Evolutionary conservation across 108 stramenopile species (phyloP).

Genomic region (Nitzschia putrida): DNA sequence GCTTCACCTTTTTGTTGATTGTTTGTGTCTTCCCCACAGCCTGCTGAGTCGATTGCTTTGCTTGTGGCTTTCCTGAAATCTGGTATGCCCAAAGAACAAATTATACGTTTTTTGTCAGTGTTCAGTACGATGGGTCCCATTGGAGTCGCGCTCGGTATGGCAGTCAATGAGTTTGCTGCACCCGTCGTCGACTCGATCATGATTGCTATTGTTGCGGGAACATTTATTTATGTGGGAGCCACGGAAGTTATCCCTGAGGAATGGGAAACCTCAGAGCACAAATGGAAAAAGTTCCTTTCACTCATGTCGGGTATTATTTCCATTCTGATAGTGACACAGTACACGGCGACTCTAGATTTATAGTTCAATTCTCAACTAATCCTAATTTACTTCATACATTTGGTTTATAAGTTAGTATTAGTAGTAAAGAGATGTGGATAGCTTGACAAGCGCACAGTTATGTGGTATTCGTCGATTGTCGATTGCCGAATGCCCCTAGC

Average conservation of each 20-base stretch:
- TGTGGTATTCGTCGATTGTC: too few relatives aligned
- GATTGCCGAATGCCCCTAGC: too few relatives aligned
- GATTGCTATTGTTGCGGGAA: slow-evolving; percentile 95
- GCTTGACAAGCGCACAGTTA: too few relatives aligned
- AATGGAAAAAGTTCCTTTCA: slow-evolving; percentile 92
- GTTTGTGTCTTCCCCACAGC: slow-evolving; percentile 37
- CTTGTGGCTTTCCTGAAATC: slow-evolving; percentile 96
- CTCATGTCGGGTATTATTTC: slow-evolving; percentile 78
- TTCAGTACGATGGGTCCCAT: slow-evolving; percentile 91
- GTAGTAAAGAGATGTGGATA: too few relatives aligned
- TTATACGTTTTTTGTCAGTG: slow-evolving; percentile 75
- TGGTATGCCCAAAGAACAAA: slow-evolving; percentile 85
- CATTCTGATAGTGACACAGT: slow-evolving; percentile 85
- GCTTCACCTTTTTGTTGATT: slow-evolving; percentile 6
- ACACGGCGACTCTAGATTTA: slow-evolving; percentile 69
- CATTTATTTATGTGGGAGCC: slow-evolving; percentile 98
- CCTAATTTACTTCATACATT: too few relatives aligned
- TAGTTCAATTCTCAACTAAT: slow-evolving; percentile 14
- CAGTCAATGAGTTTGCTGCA: slow-evolving; percentile 84
- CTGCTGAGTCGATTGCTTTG: slow-evolving; percentile 95
- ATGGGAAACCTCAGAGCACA: slow-evolving; percentile 90
- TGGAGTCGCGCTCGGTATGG: slow-evolving; percentile 84
- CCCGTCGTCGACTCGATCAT: slow-evolving; percentile 92
- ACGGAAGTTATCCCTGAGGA: slow-evolving; percentile 97
- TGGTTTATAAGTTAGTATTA: too few relatives aligned